Evolutionary conservation across 495 filamentous ascomycete genomes (phyloP), one percentile per base, ranked within the genome.

Genomic region (Trichoderma asperelloides): DNA sequence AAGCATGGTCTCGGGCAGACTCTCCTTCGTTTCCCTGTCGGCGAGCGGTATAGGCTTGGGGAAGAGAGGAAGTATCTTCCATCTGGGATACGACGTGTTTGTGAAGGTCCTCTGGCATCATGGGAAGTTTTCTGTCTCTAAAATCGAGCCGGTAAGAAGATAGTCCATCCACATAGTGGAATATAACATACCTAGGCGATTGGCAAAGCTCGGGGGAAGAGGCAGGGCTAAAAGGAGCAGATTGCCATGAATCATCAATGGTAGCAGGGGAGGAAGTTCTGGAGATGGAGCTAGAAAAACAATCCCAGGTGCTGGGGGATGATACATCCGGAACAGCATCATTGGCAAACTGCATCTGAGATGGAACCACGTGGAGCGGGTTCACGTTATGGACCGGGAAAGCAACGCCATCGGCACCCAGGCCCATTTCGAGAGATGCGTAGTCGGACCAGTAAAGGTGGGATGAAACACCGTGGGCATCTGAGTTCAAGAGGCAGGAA

Each of bases 1-100:
- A 84, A 37, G 82, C 86, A 76, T 97, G 88, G 70, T 89, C 88
- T 75, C 92, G 80, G 21, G 91, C 90, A 78, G 87, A 88, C 74
- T 88, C 81, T 71, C 79, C 79, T 33, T 83, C 81, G 65, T 75
- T 75, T 72, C 80, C 82, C 68, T 77, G 70, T 64, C 80, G 80
- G 70, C 81, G 81, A 30, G 76, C 69, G 68, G 63, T 68, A 70
- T 77, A 80, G 47, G 80, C 71, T 64, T 78, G 73, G 47, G 79
- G 79, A 16, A 82, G 75, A 23, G 78, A 67, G 67, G 80, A 81
- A 63, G 47, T 45, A 55, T 55, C 64, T 45, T 82, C 80, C 64
- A 80, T 27, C 9, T 60, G 55, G 12, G 51, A 60, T 9, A 60
- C 51, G 51, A 23, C 9, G 55, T 30, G 55, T 27, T 21, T 25